Base-by-base conservation (phyloP, 108 stramenopile species). In the Ochromonas danica region DNA sequence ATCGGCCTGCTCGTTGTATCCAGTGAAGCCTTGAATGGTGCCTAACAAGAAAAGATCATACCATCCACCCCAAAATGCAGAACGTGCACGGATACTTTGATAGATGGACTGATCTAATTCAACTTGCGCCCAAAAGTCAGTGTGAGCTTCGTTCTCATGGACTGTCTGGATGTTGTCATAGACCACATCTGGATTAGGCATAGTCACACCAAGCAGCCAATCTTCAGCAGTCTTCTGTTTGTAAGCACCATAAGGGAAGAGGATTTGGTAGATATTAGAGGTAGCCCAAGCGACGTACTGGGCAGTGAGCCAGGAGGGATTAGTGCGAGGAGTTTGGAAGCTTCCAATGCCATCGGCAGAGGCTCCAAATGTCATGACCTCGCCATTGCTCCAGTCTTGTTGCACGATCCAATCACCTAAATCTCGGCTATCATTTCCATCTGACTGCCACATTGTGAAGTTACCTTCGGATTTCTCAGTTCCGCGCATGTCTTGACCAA, bases 261-360 rank as follows among this genome's bases (percentile, higher is more conserved):
- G 70, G 35, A 79, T 77, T n/a, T 72, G 42, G 39, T 84, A 79
- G 36, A 61, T 79, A 28, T 80, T 27, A 1, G 61, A 25, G 1
- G 83, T 70, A 17, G 83, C 79, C 30, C 62, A 79, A 45, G 71
- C 71, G 43, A 84, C 40, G 35, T 79, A 84, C 75, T 84, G 83
- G 41, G 79, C 79, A 38, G 61, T 35, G 1, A 84, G 79, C 83
- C 71, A 80, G 1, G 39, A 33, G 33, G 79, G 83, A 14, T 72
- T 43, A 31, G 39, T 33, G 30, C 33, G 28, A n/a, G 75, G 39
- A 33, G 71, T 71, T 3, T 80, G 80, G 70, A 77, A 78, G 6
- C 62, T 65, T 1, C 61, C 80, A 3, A 79, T 61, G 3, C 78
- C 83, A 62, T 84, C 83, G 38, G 83, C 83, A 28, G 51, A 61